Base-by-base conservation (phyloP, 495 filamentous ascomycete species). In the Paragyromitra xinjiangensis region DNA sequence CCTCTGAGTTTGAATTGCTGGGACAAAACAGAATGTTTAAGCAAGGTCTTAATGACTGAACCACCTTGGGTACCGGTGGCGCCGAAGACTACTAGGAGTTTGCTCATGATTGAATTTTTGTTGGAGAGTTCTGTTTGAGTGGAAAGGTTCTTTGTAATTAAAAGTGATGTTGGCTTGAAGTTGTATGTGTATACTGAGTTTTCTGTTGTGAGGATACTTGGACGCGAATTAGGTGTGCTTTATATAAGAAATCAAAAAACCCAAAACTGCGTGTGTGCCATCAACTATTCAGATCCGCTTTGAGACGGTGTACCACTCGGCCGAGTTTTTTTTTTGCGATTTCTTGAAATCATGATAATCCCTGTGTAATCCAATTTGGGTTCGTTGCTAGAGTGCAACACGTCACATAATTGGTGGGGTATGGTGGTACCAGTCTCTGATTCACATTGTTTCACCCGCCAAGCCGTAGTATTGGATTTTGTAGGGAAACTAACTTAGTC, bases 11-110 rank as follows among this genome's bases (percentile, higher is more conserved):
- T 71, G 83, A 84, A 88, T 51, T 75, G 48, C 56, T 71, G 37
- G 12, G 75, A 78, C 7, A 82, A 50, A 39, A 72, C 69, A 22
- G 84, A 79, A 6, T 84, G 71, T 16, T 51, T 40, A 56, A 86
- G 81, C 69, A 87, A 84, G 26, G 81, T 76, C 9, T 79, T 69
- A 29, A 85, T 84, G 11, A 87, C 84, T 7, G 86, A 87, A n/a
- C 82, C 84, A 40, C 87, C 86, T 81, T 89, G 85, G 66, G 77
- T 84, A 39, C 84, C 87, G 1, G 87, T 88, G 72, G 85, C 83
- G 37, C 87, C 85, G 44, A 88, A 84, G 51, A 88, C 80, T 39
- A 83, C 84, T 68, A 88, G 84, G 61, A 85, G 66, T 64, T 86
- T 86, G 12, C 48, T 55, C 74, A 79, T 81, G 40, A 26, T 69